Evolutionary conservation across 208 protist genomes (phyloP).

Genomic region (Phytomonas serpens): DNA sequence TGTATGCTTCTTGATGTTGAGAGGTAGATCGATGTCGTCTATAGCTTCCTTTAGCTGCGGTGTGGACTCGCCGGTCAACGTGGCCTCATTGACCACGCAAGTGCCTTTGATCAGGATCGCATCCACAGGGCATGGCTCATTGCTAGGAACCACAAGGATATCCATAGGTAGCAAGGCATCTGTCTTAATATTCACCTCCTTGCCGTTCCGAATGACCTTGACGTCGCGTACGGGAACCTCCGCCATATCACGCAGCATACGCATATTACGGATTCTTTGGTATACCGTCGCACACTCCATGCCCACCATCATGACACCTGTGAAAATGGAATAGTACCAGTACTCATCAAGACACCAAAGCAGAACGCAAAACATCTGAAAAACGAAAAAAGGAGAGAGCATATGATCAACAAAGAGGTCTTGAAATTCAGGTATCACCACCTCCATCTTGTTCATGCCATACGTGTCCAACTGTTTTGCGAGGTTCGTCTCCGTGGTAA

Average conservation of each 20-base stretch:
- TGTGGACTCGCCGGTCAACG: conserved; percentile 98
- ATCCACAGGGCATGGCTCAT: conserved; percentile 90
- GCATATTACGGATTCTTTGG: conserved; percentile 91
- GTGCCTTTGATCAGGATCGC: conserved; percentile 92
- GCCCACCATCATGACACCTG: conserved; percentile 94
- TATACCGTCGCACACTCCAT: conserved; percentile 96
- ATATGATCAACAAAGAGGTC: conserved; percentile 95
- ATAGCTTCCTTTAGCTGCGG: conserved; percentile 95
- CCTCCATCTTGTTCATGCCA: conserved; percentile 87
- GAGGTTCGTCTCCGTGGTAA: conserved; percentile 37
- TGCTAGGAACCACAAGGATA: conserved; percentile 85
- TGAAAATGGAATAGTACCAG: conserved; percentile 97
- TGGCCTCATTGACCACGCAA: conserved; percentile 97
- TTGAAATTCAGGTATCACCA: conserved; percentile 94
- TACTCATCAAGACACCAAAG: conserved; percentile 97
- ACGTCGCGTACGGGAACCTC: conserved; percentile 79
- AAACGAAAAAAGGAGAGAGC: conserved; percentile 98
- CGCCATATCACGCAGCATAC: conserved; percentile 89
- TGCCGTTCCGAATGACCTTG: conserved; percentile 59
- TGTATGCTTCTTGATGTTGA: conserved; percentile 86
- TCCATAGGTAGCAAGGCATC: conserved; percentile 92
- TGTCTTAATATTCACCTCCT: conserved; percentile 50
- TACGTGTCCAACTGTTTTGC: conserved; percentile 57
- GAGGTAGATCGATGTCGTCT: conserved; percentile 46
- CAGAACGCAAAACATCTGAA: conserved; percentile 97